phyloP scores from a whole-genome alignment of 208 protist species.

The Acanthamoeba royreba region DNA sequence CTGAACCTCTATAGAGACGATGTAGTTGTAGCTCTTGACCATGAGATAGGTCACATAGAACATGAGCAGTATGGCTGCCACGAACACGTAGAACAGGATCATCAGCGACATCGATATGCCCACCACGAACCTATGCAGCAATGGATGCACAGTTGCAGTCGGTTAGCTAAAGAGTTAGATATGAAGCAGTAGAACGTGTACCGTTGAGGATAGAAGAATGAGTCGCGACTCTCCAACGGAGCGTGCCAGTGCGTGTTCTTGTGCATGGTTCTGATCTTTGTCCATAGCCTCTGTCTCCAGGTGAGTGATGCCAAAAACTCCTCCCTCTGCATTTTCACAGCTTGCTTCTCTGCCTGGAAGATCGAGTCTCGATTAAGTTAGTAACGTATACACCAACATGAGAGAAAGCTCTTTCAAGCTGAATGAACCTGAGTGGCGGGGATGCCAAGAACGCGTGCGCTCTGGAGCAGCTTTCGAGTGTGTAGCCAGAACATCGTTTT shows the following conservation, averaged over 20 bases:
- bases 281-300: not conserved
- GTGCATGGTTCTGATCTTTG: not conserved
- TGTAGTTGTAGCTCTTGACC: conserved; percentile 99
- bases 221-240: not conserved
- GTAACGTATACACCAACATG: conserved; percentile 99
- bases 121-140: not conserved
- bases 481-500: not conserved
- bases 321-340: not conserved
- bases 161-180: too few relatives aligned
- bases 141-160: too few relatives aligned
- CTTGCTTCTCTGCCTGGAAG: not conserved
- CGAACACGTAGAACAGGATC: conserved; percentile 14
- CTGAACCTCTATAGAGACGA: conserved; percentile 99
- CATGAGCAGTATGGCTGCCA: not conserved
- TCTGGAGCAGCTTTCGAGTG: not conserved
- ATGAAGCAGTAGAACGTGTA: not conserved
- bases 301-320: not conserved
- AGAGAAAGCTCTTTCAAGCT: conserved; percentile 94
- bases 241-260: not conserved
- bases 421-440: conserved; percentile 73
- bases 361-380: conserved; percentile 88
- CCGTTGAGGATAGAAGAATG: not conserved
- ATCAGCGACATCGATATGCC: not conserved
- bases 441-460: not conserved
- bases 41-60: conserved; percentile 94